Base-by-base conservation (phyloP, 2,329 filamentous ascomycete genomes). In the Pseudomassariella vexata region DNA sequence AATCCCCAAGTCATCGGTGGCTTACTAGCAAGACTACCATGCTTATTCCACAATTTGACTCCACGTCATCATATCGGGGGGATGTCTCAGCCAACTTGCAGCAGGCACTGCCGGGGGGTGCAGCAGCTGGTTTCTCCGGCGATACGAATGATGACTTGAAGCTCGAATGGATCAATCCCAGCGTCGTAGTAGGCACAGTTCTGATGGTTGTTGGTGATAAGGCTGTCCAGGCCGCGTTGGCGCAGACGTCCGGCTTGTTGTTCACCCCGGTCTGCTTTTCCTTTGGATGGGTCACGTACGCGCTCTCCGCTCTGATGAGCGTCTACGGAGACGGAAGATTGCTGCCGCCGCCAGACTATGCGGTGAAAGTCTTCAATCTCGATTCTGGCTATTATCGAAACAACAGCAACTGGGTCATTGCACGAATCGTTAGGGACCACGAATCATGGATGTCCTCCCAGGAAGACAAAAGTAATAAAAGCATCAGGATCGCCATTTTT, bases 351-450 rank as follows among this genome's bases (percentile, higher is more conserved):
- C 36, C 45, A 1, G 45, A 48, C 17, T 44, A 38, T 19, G 18
- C 44, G 2, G 37, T 32, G 14, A 48, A 46, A n/a, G 38, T 50
- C 4, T 36, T 50, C 33, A 50, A 48, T 26, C 28, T 47, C 2
- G n/a, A 23, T 6, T 42, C 39, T 2, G 42, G 44, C 3, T 44
- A 46, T 14, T 19, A 15, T 7, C 24, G 40, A 1, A 26, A 35
- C 2, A 41, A 36, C 20, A 33, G 17, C 6, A 38, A 35, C 21
- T 43, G 34, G 30, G 22, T 39, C 5, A 14, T 41, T 9, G 35
- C 38, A 3, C 33, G 38, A 1, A 19, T 43, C 1, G 3, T 43
- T 4, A 19, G 40, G 2, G 40, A 41, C 28, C 21, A n/a, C 19
- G 28, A 30, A n/a, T 8, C 20, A 6, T 15, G 24, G 3, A 14